Percentiles rank a stretch among this genome's conserved stretches.
Evolutionary conservation across 495 filamentous ascomycete genomes (phyloP).

Genomic region (Hypoxylon intermedium): DNA sequence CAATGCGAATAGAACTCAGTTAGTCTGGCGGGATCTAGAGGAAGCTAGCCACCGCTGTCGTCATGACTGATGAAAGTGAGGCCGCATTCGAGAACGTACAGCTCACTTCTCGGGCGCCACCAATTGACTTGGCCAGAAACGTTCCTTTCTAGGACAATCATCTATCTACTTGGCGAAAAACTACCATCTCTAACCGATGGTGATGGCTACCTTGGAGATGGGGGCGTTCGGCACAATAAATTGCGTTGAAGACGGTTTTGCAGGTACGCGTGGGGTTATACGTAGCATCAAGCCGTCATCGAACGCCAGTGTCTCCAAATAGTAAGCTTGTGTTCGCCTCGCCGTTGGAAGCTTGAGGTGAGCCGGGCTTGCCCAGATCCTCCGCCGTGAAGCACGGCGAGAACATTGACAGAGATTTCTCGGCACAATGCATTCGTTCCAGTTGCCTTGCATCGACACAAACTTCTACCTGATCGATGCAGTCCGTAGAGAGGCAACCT

Average conservation of each 20-base stretch:
- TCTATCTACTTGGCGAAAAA: slow-evolving; percentile 19
- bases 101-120: slow-evolving; percentile 13
- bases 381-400: slow-evolving; percentile 14
- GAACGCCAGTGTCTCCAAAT: slow-evolving; percentile 23
- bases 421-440: slow-evolving; percentile 23
- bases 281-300: slow-evolving; percentile 35
- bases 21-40: slow-evolving; percentile 14
- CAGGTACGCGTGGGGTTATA: slow-evolving; percentile 34
- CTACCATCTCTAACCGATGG: slow-evolving; percentile 29
- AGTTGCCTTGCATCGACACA: slow-evolving; percentile 25
- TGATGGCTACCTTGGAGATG: slow-evolving; percentile 22
- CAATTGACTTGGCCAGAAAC: slow-evolving; percentile 15
- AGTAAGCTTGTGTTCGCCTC: slow-evolving; percentile 30
- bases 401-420: slow-evolving; percentile 12
- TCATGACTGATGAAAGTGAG: slow-evolving; percentile 30
- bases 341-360: slow-evolving; percentile 10
- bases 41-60: slow-evolving; percentile 30
- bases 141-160: slow-evolving; percentile 26
- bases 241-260: slow-evolving; percentile 21
- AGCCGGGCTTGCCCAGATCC: slow-evolving; percentile 4
- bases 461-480: slow-evolving; percentile 32
- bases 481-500: slow-evolving; percentile 32
- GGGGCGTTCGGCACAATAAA: slow-evolving; percentile 26
- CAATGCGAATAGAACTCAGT: slow-evolving; percentile 20
- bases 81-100: slow-evolving; percentile 19